Base-by-base conservation (phyloP, 192 early-diverging fungal species). In the Backusella liffmaniae region DNA sequence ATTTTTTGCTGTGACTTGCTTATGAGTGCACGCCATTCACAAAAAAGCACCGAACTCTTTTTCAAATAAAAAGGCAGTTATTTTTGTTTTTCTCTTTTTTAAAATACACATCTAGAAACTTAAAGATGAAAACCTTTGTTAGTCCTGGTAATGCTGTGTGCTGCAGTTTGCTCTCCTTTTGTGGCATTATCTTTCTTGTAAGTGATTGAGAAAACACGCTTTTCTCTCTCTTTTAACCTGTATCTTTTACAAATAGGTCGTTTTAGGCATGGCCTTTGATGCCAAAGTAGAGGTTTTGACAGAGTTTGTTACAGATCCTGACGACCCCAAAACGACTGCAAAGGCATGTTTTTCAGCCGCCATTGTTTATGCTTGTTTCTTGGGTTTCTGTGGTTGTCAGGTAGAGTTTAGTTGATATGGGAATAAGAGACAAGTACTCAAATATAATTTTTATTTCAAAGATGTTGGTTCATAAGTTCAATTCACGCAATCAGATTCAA, bases 41-140 rank as follows among this genome's bases (percentile, higher is more conserved):
- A 49, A 49, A 49, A 49, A 49, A 49, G 46, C 6, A 49, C 46
- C 42, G 15, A 44, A 5, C 42, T 1, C 15, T 44, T 44, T 16
- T 44, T 41, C 39, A 10, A 13, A 10, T 13, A 44, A 15, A 44
- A 44, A 10, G 3, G 42, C 12, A 32, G 32, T 32, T 39, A 39
- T 39, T 39, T 39, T 39, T 49, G 46, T 49, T 49, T 49, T 49
- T 18, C 16, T 18, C 16, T 49, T 5, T 49, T 49, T 44, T 13
- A 49, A 49, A n/a, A 1, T 18, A 49, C 46, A 49, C 46, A 49
- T 49, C 46, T 49, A 49, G 46, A 49, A 49, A n/a, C 46, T 49
- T 49, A n/a, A 86, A 66, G 73, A 87, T 87, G 86, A 87, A 87
- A 76, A 84, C 86, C 9, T 80, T 87, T 76, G 80, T 87, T 42